Conservation (phyloP, 768 basidiomycete species). For the Trametopsis cervina region DNA sequence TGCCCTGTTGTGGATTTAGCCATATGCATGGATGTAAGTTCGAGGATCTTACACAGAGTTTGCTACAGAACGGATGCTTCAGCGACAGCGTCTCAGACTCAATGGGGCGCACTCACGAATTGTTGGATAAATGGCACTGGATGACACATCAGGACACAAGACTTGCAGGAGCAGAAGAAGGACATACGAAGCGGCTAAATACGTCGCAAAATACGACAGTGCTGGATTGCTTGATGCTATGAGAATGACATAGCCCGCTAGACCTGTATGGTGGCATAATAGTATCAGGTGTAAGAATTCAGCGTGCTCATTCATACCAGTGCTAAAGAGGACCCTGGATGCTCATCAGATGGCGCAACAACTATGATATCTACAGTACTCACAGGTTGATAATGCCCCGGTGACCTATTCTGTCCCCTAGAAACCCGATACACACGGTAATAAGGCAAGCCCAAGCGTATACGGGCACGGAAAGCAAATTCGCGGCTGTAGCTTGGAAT, state of each 20-base stretch:
- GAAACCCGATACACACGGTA: constrained; percentile 53
- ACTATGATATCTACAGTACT: constrained; percentile 13
- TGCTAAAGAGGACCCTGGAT: constrained; percentile 3
- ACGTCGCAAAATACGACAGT: constrained; percentile 68
- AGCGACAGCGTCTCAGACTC: not conserved
- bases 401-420: constrained; percentile 53
- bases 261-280: constrained; percentile 21
- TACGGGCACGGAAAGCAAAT: constrained; percentile 71
- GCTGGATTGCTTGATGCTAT: constrained; percentile 51
- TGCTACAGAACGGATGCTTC: no score
- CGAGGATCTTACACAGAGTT: constrained; percentile 43
- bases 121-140: constrained; percentile 40
- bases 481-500: constrained; percentile 57
- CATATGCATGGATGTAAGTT: no score
- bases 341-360: not conserved
- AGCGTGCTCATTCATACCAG: constrained; percentile 11
- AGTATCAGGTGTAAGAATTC: no score
- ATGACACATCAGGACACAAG: not conserved
- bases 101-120: constrained; percentile 29
- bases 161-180: no score
- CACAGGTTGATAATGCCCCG: constrained; percentile 58
- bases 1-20: constrained; percentile 32
- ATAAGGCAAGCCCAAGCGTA: constrained; percentile 68
- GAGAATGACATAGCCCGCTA: constrained; percentile 62
- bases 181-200: constrained; percentile 61